A percentile compares a stretch with the other conserved stretches of the same genome.
phyloP scores from a whole-genome alignment of 2,329 filamentous ascomycete genomes.

The Monilinia vaccinii-corymbosi region DNA sequence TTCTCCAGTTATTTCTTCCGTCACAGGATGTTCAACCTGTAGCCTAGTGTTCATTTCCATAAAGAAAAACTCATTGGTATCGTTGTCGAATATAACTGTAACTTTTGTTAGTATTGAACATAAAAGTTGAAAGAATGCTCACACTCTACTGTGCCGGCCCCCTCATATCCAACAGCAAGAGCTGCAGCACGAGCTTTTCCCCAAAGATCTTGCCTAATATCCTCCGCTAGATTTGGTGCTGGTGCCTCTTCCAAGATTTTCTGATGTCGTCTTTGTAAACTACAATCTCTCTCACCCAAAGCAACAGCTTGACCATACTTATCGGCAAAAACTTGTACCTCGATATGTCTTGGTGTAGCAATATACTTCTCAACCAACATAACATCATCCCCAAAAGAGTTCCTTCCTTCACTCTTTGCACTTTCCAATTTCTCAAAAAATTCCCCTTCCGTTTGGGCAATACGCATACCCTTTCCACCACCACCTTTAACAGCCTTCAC shows the following conservation, averaged over 20 bases:
- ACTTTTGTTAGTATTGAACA: background rate
- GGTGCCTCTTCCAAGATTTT: conserved; percentile 89
- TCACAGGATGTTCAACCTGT: conserved; percentile 96
- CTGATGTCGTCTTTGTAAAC: conserved; percentile 77
- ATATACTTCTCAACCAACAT: conserved; percentile 83
- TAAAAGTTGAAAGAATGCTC: conserved; percentile 27
- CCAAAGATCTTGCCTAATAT: conserved; percentile 53
- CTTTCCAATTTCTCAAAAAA: conserved; percentile 62
- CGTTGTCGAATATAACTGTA: conserved; percentile 77
- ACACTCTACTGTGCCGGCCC: conserved; percentile 85
- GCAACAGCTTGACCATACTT: conserved; percentile 68
- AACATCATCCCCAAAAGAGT: conserved; percentile 75
- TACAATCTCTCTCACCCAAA: conserved; percentile 84
- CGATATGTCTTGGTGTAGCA: conserved; percentile 70
- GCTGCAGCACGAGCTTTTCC: conserved; percentile 56
- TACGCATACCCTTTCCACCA: conserved; percentile 78
- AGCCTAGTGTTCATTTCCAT: conserved; percentile 81
- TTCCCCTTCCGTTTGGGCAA: conserved; percentile 58
- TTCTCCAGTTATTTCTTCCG: conserved; percentile 65
- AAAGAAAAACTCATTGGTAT: conserved; percentile 71
- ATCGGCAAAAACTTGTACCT: conserved; percentile 87
- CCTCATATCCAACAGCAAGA: conserved; percentile 76
- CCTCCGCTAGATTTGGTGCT: conserved; percentile 56
- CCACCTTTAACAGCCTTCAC: conserved; percentile 75
- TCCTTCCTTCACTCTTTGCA: conserved; percentile 65